A percentile compares a stretch with the other conserved stretches of the same genome.
Evolutionary conservation across 305 asterid species (phyloP).

Genomic region (Fraxinus latifolia): DNA sequence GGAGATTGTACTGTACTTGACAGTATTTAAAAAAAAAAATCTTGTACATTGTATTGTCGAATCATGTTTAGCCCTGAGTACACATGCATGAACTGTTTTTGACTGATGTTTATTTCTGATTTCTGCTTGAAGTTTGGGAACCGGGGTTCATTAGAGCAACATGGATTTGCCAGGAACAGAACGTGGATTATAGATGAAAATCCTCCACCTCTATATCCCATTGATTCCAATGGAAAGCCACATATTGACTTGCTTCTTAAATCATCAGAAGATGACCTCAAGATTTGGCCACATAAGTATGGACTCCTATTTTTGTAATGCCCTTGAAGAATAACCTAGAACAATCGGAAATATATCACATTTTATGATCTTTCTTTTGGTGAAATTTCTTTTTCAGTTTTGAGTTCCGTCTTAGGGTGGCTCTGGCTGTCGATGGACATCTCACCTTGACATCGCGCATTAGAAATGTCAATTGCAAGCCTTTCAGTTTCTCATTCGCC

Average conservation of each 20-base stretch:
- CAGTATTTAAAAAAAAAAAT: neutral
- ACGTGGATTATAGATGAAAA: slow-evolving; percentile 60
- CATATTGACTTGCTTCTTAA: slow-evolving; percentile 54
- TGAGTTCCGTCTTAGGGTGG: slow-evolving; percentile 66
- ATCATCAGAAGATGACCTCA: slow-evolving; percentile 66
- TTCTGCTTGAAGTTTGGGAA: slow-evolving; percentile 52
- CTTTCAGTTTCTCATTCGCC: slow-evolving; percentile 80
- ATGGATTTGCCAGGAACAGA: slow-evolving; percentile 74
- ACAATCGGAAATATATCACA: neutral
- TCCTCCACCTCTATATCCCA: slow-evolving; percentile 54
- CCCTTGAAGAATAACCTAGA: neutral
- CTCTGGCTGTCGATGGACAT: slow-evolving; percentile 51
- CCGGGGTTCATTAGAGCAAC: slow-evolving; percentile 72
- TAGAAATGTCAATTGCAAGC: slow-evolving; percentile 71
- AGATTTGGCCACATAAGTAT: slow-evolving; percentile 75
- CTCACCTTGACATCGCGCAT: slow-evolving; percentile 61
- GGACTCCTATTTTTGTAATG: neutral
- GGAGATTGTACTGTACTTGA: neutral
- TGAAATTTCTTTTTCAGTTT: slow-evolving; percentile 34
- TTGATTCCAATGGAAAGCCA: slow-evolving; percentile 43
- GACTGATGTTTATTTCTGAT: slow-evolving; percentile 4
- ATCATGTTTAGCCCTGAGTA: neutral
- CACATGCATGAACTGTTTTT: neutral
- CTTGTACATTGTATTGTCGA: neutral
- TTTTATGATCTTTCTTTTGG: neutral